A percentile compares a stretch with the other conserved stretches of the same genome.
Evolutionary conservation across 306 rosid genomes (phyloP).

Genomic region (Trifolium subterraneum): DNA sequence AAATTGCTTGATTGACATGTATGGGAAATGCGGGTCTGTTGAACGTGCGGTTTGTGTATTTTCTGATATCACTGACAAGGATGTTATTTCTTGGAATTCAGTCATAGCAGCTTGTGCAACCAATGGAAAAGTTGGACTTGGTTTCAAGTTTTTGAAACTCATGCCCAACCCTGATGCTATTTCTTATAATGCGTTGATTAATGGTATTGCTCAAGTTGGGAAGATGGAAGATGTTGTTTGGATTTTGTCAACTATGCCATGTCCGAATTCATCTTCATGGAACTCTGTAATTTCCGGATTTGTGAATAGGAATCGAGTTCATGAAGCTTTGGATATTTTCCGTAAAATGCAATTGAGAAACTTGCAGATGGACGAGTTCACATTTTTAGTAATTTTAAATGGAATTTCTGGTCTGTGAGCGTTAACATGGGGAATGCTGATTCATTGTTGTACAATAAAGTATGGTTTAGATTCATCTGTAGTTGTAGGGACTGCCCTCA

Average conservation of each 20-base stretch:
- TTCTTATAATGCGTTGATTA: slow-evolving; percentile 70
- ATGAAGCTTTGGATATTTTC: slow-evolving; percentile 62
- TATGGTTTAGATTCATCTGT: slow-evolving; percentile 55
- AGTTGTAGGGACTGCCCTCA: slow-evolving; percentile 69
- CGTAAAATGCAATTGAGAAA: slow-evolving; percentile 59
- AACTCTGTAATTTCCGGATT: slow-evolving; percentile 70
- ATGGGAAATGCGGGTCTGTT: slow-evolving; percentile 70
- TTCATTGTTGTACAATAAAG: slow-evolving; percentile 66
- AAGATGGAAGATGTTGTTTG: slow-evolving; percentile 57
- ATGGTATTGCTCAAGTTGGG: slow-evolving; percentile 65
- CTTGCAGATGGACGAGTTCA: slow-evolving; percentile 62
- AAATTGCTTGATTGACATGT: slow-evolving; percentile 79
- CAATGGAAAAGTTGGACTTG: slow-evolving; percentile 58
- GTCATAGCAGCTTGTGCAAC: slow-evolving; percentile 64
- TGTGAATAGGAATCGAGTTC: slow-evolving; percentile 62
- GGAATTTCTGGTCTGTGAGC: slow-evolving; percentile 69
- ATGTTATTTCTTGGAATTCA: slow-evolving; percentile 74
- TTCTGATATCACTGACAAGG: slow-evolving; percentile 48
- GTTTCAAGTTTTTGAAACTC: slow-evolving; percentile 48
- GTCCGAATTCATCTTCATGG: slow-evolving; percentile 76
- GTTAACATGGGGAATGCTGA: slow-evolving; percentile 63
- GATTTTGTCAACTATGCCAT: slow-evolving; percentile 59
- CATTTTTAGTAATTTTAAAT: slow-evolving; percentile 66
- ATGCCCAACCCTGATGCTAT: slow-evolving; percentile 66
- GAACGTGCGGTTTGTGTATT: slow-evolving; percentile 50